phyloP scores from a whole-genome alignment of 345 rosid genomes.

The Boechera retrofracta region DNA sequence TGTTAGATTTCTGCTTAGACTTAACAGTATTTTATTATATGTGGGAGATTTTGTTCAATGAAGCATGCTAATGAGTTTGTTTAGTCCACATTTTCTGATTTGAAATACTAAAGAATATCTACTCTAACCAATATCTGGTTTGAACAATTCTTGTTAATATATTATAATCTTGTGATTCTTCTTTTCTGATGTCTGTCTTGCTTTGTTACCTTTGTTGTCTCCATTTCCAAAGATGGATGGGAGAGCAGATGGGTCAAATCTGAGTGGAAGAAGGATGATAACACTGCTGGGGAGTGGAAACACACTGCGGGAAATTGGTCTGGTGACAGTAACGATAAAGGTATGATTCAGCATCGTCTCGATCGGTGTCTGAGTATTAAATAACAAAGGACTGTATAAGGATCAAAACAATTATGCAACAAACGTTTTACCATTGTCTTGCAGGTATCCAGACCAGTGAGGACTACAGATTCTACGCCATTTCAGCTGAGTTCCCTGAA shows the following conservation, averaged over 20 bases:
- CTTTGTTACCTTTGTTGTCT: background rate
- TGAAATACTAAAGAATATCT: background rate
- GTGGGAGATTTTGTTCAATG: too few species aligned
- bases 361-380: too few species aligned
- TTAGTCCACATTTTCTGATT: too few species aligned
- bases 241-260: conserved; percentile 88
- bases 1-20: too few species aligned
- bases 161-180: background rate
- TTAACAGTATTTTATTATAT: too few species aligned
- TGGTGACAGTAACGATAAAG: conserved; percentile 88
- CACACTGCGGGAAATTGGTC: conserved; percentile 93
- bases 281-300: conserved; percentile 89
- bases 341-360: conserved; percentile 51
- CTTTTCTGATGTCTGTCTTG: background rate
- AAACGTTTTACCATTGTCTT: conserved; percentile 11
- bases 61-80: too few species aligned
- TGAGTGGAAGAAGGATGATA: conserved; percentile 94
- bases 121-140: background rate
- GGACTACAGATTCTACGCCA: conserved; percentile 96
- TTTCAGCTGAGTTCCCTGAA: conserved; percentile 91
- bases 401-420: too few species aligned
- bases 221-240: conserved; percentile 76
- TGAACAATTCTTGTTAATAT: too few species aligned
- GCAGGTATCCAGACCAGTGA: conserved; percentile 97
- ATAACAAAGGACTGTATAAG: too few species aligned